phyloP scores from a whole-genome alignment of 2,329 filamentous ascomycete species.

The Phialophora expanda region DNA sequence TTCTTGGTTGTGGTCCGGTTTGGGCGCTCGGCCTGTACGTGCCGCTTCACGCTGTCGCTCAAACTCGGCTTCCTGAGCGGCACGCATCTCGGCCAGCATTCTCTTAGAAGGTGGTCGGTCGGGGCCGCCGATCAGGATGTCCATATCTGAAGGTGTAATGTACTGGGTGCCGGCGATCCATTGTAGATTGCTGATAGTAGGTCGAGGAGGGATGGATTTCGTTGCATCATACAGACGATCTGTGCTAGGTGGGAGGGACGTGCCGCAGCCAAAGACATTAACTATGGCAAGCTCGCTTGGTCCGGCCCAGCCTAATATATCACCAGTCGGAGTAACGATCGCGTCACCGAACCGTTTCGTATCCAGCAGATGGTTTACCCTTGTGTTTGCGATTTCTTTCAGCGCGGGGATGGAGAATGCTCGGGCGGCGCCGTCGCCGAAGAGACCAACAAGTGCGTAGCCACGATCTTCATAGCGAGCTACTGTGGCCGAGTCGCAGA shows the following conservation, averaged over 20 bases:
- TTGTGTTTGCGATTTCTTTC: conserved; percentile 76
- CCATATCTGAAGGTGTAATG: conserved; percentile 83
- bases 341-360: conserved; percentile 71
- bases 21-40: conserved; percentile 46
- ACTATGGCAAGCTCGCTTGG: conserved; percentile 83
- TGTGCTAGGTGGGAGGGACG: conserved; percentile 64
- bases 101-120: conserved; percentile 86
- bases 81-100: conserved; percentile 80
- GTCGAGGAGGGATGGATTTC: conserved; percentile 74
- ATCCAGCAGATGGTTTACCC: conserved; percentile 72
- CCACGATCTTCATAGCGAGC: conserved; percentile 76
- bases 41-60: conserved; percentile 46
- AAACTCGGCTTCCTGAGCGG: conserved; percentile 66
- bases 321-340: conserved; percentile 75
- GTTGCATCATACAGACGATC: conserved; percentile 82
- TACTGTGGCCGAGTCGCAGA: conserved; percentile 81
- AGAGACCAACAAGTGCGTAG: conserved; percentile 79
- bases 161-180: conserved; percentile 97
- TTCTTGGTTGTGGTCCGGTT: conserved; percentile 56
- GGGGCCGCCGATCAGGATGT: conserved; percentile 85
- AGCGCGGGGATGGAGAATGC: conserved; percentile 86
- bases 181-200: conserved; percentile 92
- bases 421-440: conserved; percentile 78
- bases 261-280: conserved; percentile 81
- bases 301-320: conserved; percentile 85